Base-by-base conservation (phyloP, 2,329 filamentous ascomycete genomes). In the Dryadomyces quercivorus region DNA sequence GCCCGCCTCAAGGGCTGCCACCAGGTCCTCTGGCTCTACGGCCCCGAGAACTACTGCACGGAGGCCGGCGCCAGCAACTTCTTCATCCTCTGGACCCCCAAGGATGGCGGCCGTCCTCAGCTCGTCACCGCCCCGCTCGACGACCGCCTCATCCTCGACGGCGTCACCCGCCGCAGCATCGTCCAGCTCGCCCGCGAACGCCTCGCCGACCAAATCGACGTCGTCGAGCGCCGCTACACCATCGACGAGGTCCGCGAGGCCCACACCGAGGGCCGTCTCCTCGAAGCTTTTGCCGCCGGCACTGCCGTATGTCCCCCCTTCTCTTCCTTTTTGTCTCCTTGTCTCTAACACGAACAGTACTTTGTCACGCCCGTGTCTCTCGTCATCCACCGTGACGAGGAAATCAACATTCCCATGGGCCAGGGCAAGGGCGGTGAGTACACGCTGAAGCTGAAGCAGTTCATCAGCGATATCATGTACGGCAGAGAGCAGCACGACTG, bases 1-100 rank as follows among this genome's bases (percentile, higher is more conserved):
- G 91, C 91, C 3, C 74, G 82, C 55, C 73, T 72, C 12, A 72
- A 79, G 44, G 91, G 92, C 0, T 96, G 82, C 70, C 81, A 92
- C 65, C 92, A 96, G 75, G 85, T 96, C 55, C 78, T 96, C n/a
- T 96, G 91, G 91, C 77, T 96, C 51, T 93, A 95, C 64, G 89
- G 89, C 1, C 69, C 80, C 44, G 77, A 92, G 61, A 80, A 80
- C 52, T 80, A 81, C 65, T 90, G 94, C 59, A 96, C 91, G 2
- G 91, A 96, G 73, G 91, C 91, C 2, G 91, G 91, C 5, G 91
- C 89, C 13, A 88, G 82, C 64, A 96, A 96, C 71, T 95, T 95
- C 72, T 95, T 96, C 64, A 75, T 95, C 8, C 74, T 95, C 13
- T 90, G 86, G 87, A 78, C 75, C 65, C 78, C 76, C 49, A 78